Conservation (phyloP, 2,329 filamentous ascomycete species). For the Fusarium anguioides region DNA sequence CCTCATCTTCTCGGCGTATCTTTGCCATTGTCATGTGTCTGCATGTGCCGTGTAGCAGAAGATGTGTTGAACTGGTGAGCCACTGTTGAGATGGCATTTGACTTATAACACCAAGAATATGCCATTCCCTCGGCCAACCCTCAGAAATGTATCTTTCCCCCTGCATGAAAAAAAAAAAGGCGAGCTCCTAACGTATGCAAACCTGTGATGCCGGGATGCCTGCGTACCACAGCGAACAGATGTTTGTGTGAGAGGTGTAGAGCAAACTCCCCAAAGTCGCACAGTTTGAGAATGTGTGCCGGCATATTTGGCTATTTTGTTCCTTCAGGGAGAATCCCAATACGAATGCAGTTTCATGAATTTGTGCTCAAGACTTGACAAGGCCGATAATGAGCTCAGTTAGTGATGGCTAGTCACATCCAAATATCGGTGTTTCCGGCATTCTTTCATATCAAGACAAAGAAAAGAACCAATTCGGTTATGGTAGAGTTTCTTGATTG, state of each 20-base stretch:
- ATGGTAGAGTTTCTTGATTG: background rate
- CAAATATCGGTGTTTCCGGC: background rate
- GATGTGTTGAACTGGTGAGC: background rate
- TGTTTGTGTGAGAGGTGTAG: constrained; percentile 7
- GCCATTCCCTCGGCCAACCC: background rate
- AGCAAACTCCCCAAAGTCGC: background rate
- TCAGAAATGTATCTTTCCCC: background rate
- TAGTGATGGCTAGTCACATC: background rate
- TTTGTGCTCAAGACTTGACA: background rate
- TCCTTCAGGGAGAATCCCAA: background rate
- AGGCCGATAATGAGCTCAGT: background rate
- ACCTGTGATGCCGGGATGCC: background rate
- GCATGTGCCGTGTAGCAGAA: too few species aligned
- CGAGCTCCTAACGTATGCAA: constrained; percentile 6
- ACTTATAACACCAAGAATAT: background rate
- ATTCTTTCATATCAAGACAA: constrained; percentile 3
- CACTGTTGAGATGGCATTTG: background rate
- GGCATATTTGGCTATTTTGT: background rate
- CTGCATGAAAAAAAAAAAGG: background rate
- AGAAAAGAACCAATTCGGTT: background rate
- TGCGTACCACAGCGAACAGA: background rate
- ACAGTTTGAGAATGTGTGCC: background rate
- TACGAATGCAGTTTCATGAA: too few species aligned
- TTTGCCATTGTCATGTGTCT: background rate
- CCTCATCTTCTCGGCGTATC: background rate